Base-by-base conservation (phyloP, 2,329 filamentous ascomycete species). In the Talaromyces sp. region DNA sequence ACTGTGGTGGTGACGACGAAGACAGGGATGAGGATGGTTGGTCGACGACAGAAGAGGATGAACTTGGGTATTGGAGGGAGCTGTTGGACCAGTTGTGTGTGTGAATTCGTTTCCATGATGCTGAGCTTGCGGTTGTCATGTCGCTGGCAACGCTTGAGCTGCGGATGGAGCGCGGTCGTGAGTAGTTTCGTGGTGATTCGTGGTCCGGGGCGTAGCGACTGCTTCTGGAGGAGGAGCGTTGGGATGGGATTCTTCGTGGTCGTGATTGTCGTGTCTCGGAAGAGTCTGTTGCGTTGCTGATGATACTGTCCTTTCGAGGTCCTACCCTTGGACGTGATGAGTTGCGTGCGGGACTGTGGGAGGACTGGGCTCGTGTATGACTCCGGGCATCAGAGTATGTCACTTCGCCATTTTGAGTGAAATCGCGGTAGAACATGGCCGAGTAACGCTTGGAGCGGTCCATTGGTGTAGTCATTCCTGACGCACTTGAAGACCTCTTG, bases 371-470 rank as follows among this genome's bases (percentile, higher is more conserved):
- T 33, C 60, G 64, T 58, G 49, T 41, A 27, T 59, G 64, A 16
- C 31, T 58, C 24, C 37, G 59, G 31, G 52, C 37, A 52, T 66
- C 64, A 10, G 56, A 9, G 35, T 62, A 66, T 19, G 45, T 27
- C 1, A 52, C 31, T 16, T 62, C 59, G 24, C 60, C 60, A 22
- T 59, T 33, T 10, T 43, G 41, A 22, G 13, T 45, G 39, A 64
- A 59, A 11, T 66, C 64, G 4, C 59, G 50, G 24, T 52, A 50
- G 27, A 66, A 62, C 43, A 66, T 62, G 50, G 64, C 60, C 3
- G 64, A 66, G 31, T 59, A 66, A 13, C 64, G 64, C 33, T 66
- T 66, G 33, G 64, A 58, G n/a, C 60, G 64, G 45, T 66, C 64
- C 10, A 24, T 41, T 3, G 54, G 24, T 7, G 56, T n/a, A 19